These are phyloP conservation scores for Heliamphora exappendiculata DNA, from an alignment of 148 eudicot species.

Conservation along the genomic window DNA sequence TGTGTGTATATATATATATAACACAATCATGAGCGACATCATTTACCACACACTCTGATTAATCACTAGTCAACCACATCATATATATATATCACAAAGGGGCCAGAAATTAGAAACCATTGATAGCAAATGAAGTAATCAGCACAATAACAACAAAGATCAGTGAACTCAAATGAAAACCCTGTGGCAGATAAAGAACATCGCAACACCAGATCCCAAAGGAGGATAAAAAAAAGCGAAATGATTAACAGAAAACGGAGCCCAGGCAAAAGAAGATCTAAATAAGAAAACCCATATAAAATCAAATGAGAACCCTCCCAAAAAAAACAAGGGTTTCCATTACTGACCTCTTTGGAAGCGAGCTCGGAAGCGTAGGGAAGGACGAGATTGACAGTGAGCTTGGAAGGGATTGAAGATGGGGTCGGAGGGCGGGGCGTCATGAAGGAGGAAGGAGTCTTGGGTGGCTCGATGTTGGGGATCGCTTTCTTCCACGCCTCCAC, in stretches of 20 bases:
- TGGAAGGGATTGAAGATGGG: slow-evolving; percentile 45
- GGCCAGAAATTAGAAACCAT: background rate
- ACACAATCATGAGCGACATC: background rate
- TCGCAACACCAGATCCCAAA: background rate
- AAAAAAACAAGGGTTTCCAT: background rate
- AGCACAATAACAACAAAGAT: background rate
- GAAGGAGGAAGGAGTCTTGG: slow-evolving; percentile 41
- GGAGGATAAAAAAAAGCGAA: background rate
- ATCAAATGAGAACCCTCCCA: background rate
- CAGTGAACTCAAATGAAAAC: background rate
- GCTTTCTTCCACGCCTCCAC: slow-evolving; percentile 48
- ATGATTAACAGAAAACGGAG: background rate
- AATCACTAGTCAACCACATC: background rate
- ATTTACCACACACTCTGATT: background rate
- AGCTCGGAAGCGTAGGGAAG: slow-evolving; percentile 42
- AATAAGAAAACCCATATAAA: background rate
- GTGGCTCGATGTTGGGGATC: slow-evolving; percentile 48
- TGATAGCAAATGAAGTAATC: no score
- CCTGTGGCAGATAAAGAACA: background rate
- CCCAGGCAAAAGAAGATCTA: background rate
- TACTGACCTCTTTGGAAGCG: slow-evolving; percentile 37
- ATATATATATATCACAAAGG: background rate
- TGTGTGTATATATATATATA: no score
- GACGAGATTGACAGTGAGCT: slow-evolving; percentile 44
- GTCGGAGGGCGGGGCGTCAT: slow-evolving; percentile 34